phyloP scores from a whole-genome alignment of 139 green algal species.

The Trebouxia sp. region DNA sequence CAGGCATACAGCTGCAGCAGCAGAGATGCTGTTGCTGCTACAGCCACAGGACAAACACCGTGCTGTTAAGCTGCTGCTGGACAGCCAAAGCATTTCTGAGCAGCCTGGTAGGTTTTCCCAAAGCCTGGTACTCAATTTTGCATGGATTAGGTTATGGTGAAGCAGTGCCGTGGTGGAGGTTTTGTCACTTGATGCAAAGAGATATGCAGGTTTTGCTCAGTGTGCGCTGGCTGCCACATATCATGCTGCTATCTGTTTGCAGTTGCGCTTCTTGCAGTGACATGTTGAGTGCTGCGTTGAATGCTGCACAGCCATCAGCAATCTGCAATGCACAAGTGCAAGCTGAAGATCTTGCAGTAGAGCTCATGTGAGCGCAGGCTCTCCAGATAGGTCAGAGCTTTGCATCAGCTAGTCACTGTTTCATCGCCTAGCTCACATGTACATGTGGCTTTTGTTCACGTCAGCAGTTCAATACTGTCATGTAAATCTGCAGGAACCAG shows the following conservation, averaged over 20 bases:
- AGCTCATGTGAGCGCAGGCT: too few species aligned
- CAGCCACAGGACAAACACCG: slow-evolving; percentile 23
- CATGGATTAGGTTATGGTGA: neutral
- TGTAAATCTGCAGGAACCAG: neutral
- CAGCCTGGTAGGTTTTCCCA: neutral
- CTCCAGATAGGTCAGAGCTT: too few species aligned
- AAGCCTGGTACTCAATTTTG: neutral
- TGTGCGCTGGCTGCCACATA: neutral
- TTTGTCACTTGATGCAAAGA: neutral
- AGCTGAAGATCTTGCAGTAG: too few species aligned
- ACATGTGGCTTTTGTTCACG: neutral
- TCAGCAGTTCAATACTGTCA: neutral
- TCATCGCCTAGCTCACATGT: neutral
- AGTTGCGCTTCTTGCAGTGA: too few species aligned
- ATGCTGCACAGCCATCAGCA: too few species aligned
- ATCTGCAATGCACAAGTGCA: too few species aligned
- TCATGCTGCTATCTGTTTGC: neutral
- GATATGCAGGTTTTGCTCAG: neutral
- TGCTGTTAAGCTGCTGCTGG: slow-evolving; percentile 38
- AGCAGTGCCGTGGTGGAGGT: neutral
- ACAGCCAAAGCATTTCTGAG: neutral
- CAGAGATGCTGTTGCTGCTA: slow-evolving; percentile 48
- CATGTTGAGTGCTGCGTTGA: too few species aligned
- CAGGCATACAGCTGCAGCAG: slow-evolving; percentile 50
- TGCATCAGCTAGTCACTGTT: neutral